Evolutionary conservation across 805 yeast species (phyloP), one percentile per base, ranked within the genome.

Genomic region (Metschnikowia matae): DNA sequence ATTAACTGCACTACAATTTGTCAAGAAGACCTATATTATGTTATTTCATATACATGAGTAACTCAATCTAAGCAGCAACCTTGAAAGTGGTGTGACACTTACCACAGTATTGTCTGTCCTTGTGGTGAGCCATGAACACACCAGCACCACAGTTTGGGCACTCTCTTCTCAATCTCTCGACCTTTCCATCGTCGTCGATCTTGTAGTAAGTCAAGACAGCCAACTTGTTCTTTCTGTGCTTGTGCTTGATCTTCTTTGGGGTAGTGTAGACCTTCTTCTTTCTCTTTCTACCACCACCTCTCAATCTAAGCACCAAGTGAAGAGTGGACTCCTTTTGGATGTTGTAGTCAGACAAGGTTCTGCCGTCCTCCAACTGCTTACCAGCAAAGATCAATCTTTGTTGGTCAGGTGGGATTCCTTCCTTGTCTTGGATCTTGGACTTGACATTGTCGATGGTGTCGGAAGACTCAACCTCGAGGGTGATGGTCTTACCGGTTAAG

Each of bases 251-350:
- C 87, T 91, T 95, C 91, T 94, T 94, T 84, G 99, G 99, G 74
- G 98, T 92, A 82, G 98, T 92, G 92, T 92, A 94, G 75, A 90
- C 97, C 96, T 92, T 92, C 97, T 94, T 94, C 94, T 94, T 94
- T 86, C 96, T 92, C 94, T 94, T 94, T 89, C 91, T 94, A 75
- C 78, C 78, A 58, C 62, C 62, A 83, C 95, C 97, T 84, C 97
- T 89, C 78, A 90, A 85, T 85, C 97, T 91, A 61, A 91, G 82
- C 66, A 91, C 97, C 77, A 91, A 83, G 76, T 91, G 97, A 54
- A 92, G 78, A 62, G 99, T 92, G 58, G 99, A 92, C 83, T 92
- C 99, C 87, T 92, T 92, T 82, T 92, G 98, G 81, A 92, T 94
- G 90, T 92, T 92, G 96, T 94, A 94, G 83, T 92, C 98, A 64